Conservation (phyloP, 768 basidiomycete genomes). For the Tylopilus sp. region DNA sequence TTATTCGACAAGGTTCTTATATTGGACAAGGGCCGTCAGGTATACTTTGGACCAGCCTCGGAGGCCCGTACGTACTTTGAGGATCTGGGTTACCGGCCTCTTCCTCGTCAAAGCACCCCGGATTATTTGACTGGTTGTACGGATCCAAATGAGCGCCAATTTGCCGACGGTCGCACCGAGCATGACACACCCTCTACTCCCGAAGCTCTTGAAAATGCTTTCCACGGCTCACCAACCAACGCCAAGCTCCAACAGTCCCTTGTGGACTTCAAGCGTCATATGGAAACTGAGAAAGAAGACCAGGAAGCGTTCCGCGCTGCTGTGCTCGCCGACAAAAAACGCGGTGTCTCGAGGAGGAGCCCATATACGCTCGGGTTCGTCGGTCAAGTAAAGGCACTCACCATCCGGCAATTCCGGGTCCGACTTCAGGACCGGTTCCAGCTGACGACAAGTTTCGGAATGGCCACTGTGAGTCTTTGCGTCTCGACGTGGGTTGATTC, state of each 20-base stretch:
- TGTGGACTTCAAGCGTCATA: constrained; percentile 51
- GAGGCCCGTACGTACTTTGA: constrained; percentile 81
- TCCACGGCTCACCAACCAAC: constrained; percentile 45
- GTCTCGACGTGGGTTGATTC: not conserved
- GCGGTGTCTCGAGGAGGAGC: constrained; percentile 70
- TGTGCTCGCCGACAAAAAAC: constrained; percentile 73
- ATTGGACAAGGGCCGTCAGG: constrained; percentile 75
- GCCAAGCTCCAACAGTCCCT: constrained; percentile 43
- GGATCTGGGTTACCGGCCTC: constrained; percentile 63
- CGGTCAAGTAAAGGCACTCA: constrained; percentile 69
- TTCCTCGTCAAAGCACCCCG: constrained; percentile 80
- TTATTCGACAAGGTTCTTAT: constrained; percentile 88
- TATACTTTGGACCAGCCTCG: constrained; percentile 72
- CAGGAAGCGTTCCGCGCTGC: constrained; percentile 77
- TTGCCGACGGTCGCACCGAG: constrained; percentile 57
- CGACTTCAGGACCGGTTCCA: constrained; percentile 77
- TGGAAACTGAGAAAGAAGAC: constrained; percentile 61
- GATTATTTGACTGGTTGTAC: constrained; percentile 86
- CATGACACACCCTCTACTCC: constrained; percentile 61
- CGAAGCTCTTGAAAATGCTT: constrained; percentile 63
- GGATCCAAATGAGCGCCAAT: constrained; percentile 82
- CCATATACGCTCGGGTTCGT: constrained; percentile 80
- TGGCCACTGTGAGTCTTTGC: constrained; percentile 51
- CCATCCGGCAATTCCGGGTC: constrained; percentile 70
- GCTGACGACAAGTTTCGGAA: constrained; percentile 63